A percentile compares a stretch with the other conserved stretches of the same genome.
phyloP scores from a whole-genome alignment of 768 basidiomycete genomes.

The Tricholoma flavovirens region DNA sequence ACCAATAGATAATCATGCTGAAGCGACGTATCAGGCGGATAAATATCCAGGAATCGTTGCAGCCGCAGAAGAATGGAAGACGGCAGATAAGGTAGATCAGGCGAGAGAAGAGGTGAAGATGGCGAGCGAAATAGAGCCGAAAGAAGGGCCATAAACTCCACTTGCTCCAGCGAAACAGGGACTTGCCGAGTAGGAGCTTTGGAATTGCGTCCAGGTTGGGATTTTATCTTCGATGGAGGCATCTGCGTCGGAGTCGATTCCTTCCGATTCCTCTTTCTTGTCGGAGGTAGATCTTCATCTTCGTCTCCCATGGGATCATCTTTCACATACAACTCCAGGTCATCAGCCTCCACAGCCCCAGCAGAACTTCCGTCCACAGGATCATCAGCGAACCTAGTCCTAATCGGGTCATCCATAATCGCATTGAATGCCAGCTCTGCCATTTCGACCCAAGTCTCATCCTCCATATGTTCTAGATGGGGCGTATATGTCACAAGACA shows the following conservation, averaged over 20 bases:
- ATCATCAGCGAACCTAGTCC: conserved; percentile 26
- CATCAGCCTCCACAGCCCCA: conserved; percentile 24
- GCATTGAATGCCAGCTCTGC: conserved; percentile 74
- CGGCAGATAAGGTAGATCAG: conserved; percentile 35
- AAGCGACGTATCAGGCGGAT: conserved; percentile 70
- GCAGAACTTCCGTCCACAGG: conserved; percentile 25
- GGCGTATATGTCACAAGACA: conserved; percentile 58
- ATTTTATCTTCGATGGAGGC: conserved; percentile 10
- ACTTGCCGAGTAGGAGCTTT: conserved; percentile 14
- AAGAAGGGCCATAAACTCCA: conserved; percentile 66
- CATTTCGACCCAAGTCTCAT: conserved; percentile 59
- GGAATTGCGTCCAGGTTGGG: conserved; percentile 19
- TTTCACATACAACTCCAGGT: conserved; percentile 30
- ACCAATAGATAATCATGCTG: conserved; percentile 70
- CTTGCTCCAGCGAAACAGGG: conserved; percentile 50
- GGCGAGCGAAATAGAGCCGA: conserved; percentile 53
- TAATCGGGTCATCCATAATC: conserved; percentile 56
- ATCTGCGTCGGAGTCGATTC: conserved; percentile 16
- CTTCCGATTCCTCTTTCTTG: conserved; percentile 35
- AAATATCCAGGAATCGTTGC: conserved; percentile 54
- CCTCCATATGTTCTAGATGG: conserved; percentile 73
- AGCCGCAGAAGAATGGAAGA: conserved; percentile 48
- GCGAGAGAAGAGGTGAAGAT: conserved; percentile 50
- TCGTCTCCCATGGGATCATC: conserved; percentile 25
- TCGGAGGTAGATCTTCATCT: conserved; percentile 15